Evolutionary conservation across 768 basidiomycete species (phyloP).

Genomic region (Naganishia friedmannii): DNA sequence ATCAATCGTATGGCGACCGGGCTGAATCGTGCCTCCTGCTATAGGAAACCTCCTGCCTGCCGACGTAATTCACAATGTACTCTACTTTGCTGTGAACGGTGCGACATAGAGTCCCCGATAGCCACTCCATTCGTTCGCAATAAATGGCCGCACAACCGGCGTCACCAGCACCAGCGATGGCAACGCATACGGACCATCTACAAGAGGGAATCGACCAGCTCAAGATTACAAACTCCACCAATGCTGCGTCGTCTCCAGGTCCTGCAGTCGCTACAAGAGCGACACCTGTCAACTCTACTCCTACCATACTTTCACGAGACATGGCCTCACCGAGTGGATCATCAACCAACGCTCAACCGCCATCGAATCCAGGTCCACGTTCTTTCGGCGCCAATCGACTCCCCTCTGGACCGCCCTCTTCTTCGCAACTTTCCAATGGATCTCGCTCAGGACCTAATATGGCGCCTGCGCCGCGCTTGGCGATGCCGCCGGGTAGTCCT

Average conservation of each 20-base stretch:
- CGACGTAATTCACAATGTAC: too few relatives aligned
- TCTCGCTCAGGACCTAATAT: not conserved
- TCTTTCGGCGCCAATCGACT: constrained; percentile 21
- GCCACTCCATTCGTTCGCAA: not conserved
- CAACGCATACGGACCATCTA: not conserved
- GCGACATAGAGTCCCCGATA: not conserved
- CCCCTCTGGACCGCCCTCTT: not conserved
- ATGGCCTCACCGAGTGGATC: not conserved
- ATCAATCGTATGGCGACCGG: too few relatives aligned
- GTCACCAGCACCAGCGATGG: not conserved
- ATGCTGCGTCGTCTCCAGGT: not conserved
- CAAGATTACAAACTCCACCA: not conserved
- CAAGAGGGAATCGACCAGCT: constrained; percentile 10
- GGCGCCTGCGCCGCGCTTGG: constrained; percentile 4
- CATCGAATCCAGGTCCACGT: not conserved
- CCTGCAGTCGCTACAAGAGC: not conserved
- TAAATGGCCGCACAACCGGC: not conserved
- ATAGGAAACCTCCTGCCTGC: too few relatives aligned
- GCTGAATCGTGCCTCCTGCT: too few relatives aligned
- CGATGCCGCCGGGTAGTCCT: not conserved
- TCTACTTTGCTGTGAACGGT: too few relatives aligned
- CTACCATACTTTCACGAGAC: not conserved
- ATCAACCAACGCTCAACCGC: not conserved
- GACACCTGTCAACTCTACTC: not conserved
- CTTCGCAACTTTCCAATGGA: not conserved